Evolutionary conservation across 371 early-diverging fungal species (phyloP).

Genomic region (Mortierella sp.): DNA sequence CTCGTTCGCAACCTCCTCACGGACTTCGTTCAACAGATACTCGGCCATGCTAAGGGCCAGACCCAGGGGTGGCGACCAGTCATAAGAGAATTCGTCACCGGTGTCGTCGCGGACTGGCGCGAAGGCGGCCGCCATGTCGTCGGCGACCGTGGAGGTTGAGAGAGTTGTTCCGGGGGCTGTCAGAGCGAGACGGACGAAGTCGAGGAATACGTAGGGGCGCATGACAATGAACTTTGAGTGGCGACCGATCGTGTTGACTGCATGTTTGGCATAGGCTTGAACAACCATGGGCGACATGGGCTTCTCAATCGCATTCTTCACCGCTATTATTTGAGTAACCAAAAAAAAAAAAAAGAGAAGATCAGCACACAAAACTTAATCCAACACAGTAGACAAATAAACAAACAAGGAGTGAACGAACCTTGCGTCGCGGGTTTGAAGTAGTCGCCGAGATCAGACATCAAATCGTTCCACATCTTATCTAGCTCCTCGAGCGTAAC

Average conservation of each 20-base stretch:
- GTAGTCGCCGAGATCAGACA: constrained; percentile 7
- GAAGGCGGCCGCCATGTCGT: constrained; percentile 23
- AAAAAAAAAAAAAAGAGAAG: background rate
- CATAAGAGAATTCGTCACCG: constrained; percentile 13
- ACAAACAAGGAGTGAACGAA: constrained; percentile 8
- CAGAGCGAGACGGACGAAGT: constrained; percentile 39
- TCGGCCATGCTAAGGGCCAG: constrained; percentile 51
- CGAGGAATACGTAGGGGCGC: constrained; percentile 42
- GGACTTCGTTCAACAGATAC: constrained; percentile 41
- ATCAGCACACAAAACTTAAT: background rate
- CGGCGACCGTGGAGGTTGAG: background rate
- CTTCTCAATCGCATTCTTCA: constrained; percentile 11
- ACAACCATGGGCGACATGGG: constrained; percentile 19
- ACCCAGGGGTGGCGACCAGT: constrained; percentile 43
- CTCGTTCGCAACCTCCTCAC: constrained; percentile 46
- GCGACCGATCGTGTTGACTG: background rate
- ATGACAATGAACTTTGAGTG: constrained; percentile 24
- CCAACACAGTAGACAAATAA: background rate
- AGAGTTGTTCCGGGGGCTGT: constrained; percentile 34
- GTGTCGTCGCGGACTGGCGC: background rate
- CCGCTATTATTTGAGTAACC: constrained; percentile 19
- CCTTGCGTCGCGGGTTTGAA: constrained; percentile 34
- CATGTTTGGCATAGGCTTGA: constrained; percentile 20
- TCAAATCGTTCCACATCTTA: constrained; percentile 24
- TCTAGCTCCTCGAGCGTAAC: constrained; percentile 33